Conservation (phyloP, 2,329 filamentous ascomycete species). For the Annulohypoxylon truncatum region DNA sequence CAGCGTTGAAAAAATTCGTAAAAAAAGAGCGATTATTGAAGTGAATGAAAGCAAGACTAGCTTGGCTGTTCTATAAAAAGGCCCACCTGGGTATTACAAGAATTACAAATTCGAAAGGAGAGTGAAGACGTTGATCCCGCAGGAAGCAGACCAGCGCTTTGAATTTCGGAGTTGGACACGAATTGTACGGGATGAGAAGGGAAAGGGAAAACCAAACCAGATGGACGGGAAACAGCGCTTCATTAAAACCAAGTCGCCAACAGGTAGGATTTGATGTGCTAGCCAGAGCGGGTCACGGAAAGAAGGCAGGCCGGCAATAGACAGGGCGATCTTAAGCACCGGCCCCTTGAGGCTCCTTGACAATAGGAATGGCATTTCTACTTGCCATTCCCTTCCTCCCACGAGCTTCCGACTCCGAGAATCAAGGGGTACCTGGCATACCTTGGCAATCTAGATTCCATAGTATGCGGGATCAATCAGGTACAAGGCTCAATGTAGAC, state of each 20-base stretch:
- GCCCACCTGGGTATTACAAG: conserved; percentile 52
- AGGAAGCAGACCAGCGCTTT: conserved; percentile 66
- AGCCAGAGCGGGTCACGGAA: conserved; percentile 48
- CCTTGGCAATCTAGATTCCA: conserved; percentile 39
- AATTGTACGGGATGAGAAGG: conserved; percentile 51
- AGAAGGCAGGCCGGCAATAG: conserved; percentile 47
- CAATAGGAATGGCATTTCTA: conserved; percentile 30
- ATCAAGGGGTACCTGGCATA: conserved; percentile 32
- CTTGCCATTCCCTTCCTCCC: conserved; percentile 28
- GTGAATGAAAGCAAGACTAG: conserved; percentile 53
- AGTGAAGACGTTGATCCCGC: conserved; percentile 53
- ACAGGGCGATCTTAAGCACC: conserved; percentile 43
- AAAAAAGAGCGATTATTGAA: conserved; percentile 36
- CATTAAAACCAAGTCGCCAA: conserved; percentile 45
- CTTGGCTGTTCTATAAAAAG: conserved; percentile 53
- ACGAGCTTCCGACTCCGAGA: conserved; percentile 43
- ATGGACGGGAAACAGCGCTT: conserved; percentile 46
- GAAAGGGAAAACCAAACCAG: conserved; percentile 45
- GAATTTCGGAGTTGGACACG: conserved; percentile 48
- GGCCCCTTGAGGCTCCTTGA: conserved; percentile 44
- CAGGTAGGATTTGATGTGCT: conserved; percentile 32
- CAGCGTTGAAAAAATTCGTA: conserved; percentile 39
- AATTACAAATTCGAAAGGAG: conserved; percentile 50
- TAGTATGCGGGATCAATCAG: conserved; percentile 20
- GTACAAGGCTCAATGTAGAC: conserved; percentile 14